A percentile compares a stretch with the other conserved stretches of the same genome.
These are phyloP conservation scores for Ogataea zsoltii DNA, from an alignment of 805 yeast genomes.

Conservation along the genomic window DNA sequence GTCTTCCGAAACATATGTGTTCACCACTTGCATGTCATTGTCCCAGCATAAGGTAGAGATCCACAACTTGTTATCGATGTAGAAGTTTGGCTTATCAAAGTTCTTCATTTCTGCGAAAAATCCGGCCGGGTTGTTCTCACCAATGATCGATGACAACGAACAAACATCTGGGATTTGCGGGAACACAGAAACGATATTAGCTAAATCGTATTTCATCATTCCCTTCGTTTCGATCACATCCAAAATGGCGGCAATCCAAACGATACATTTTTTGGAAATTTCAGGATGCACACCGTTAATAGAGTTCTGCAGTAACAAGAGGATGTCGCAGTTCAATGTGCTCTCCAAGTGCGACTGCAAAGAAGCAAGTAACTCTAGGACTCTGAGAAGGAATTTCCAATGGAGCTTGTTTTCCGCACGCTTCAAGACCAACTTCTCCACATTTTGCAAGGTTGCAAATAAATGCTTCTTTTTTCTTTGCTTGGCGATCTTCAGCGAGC, in stretches of 20 bases:
- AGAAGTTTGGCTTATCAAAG: slow-evolving; percentile 48
- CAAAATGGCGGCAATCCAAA: slow-evolving; percentile 56
- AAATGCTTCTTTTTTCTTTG: slow-evolving; percentile 51
- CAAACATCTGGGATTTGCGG: slow-evolving; percentile 32
- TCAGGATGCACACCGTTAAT: slow-evolving; percentile 69
- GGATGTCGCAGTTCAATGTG: slow-evolving; percentile 39
- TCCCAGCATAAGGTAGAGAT: slow-evolving; percentile 83
- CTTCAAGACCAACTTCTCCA: slow-evolving; percentile 42
- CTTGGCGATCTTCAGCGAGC: slow-evolving; percentile 63
- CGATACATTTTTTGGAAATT: slow-evolving; percentile 57
- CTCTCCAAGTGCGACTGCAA: slow-evolving; percentile 57
- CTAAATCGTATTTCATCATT: slow-evolving; percentile 40
- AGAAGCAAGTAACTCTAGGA: slow-evolving; percentile 50
- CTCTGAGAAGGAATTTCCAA: slow-evolving; percentile 58
- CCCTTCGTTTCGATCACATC: slow-evolving; percentile 29
- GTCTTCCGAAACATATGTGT: slow-evolving; percentile 28
- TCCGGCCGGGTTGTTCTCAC: slow-evolving; percentile 24
- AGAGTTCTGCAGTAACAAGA: slow-evolving; percentile 45
- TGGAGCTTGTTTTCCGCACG: slow-evolving; percentile 33
- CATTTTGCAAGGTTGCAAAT: slow-evolving; percentile 38
- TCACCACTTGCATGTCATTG: slow-evolving; percentile 47
- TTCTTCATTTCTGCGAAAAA: slow-evolving; percentile 57
- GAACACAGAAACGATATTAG: slow-evolving; percentile 35
- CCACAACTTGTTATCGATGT: slow-evolving; percentile 55
- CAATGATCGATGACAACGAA: slow-evolving; percentile 14